phyloP scores from a whole-genome alignment of 208 protist species.

The Trypanosoma cruzi region DNA sequence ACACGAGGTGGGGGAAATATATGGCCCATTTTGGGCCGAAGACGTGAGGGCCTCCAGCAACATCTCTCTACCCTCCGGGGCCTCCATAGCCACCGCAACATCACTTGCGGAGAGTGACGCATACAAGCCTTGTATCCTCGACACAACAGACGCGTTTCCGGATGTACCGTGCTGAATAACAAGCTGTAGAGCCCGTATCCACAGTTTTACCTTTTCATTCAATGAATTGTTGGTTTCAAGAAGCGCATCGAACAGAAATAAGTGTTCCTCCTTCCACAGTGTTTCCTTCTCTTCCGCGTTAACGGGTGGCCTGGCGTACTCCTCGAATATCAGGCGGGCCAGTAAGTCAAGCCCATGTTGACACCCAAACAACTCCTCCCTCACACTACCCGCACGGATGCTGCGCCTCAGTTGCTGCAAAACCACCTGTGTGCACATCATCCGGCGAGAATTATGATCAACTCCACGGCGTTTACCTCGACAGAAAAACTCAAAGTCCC shows the following conservation, averaged over 20 bases:
- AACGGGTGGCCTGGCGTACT: neutral
- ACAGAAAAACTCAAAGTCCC: slow-evolving; percentile 25
- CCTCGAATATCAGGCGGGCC: slow-evolving; percentile 7
- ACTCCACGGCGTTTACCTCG: neutral
- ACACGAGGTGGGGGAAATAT: slow-evolving; percentile 18
- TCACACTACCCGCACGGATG: slow-evolving; percentile 8
- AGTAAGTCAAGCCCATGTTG: neutral
- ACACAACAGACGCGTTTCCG: slow-evolving; percentile 8
- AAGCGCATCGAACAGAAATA: slow-evolving; percentile 11
- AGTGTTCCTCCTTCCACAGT: slow-evolving; percentile 1
- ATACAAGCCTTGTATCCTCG: slow-evolving; percentile 4
- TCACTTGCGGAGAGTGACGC: slow-evolving; percentile 9
- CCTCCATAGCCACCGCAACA: neutral
- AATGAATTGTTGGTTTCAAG: neutral
- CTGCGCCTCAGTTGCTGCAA: neutral
- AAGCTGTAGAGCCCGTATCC: slow-evolving; percentile 15
- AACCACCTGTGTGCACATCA: slow-evolving; percentile 8
- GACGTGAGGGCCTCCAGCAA: slow-evolving; percentile 11
- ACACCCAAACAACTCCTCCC: slow-evolving; percentile 6
- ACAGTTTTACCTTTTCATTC: neutral
- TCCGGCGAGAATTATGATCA: neutral
- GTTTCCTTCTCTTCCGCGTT: slow-evolving; percentile 4
- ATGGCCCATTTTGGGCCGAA: slow-evolving; percentile 3
- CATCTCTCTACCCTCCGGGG: neutral
- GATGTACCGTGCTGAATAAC: slow-evolving; percentile 12